Conservation (phyloP, 2,329 filamentous ascomycete species). For the Aureobasidium subglaciale region DNA sequence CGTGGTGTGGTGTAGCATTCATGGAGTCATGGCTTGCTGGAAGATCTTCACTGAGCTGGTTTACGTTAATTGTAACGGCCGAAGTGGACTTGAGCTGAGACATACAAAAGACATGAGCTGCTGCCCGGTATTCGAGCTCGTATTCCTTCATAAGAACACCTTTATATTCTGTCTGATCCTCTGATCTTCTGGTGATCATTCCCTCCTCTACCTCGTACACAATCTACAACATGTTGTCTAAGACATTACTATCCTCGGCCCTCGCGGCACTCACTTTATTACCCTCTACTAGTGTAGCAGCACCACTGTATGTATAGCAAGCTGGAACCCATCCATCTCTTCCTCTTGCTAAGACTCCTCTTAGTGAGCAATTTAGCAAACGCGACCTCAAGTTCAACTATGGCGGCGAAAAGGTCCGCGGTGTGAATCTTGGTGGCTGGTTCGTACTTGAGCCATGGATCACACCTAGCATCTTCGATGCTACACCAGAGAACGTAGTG, state of each 20-base stretch:
- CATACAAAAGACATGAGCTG: neutral
- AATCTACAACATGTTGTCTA: constrained; percentile 9
- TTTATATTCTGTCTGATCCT: neutral
- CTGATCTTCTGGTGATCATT: neutral
- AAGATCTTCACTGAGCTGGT: constrained; percentile 3
- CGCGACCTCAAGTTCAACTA: constrained; percentile 44
- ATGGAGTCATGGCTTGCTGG: neutral
- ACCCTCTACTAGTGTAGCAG: constrained; percentile 2
- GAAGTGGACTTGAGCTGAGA: neutral
- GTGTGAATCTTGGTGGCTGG: constrained; percentile 61
- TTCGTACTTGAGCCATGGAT: constrained; percentile 55
- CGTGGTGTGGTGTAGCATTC: constrained; percentile 8
- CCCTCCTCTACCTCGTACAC: neutral
- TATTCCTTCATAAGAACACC: constrained; percentile 3
- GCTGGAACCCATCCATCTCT: no score
- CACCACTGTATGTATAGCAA: constrained; percentile 2
- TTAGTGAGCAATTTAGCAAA: constrained; percentile 12
- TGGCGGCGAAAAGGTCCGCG: constrained; percentile 49
- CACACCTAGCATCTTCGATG: constrained; percentile 53
- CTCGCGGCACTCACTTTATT: constrained; percentile 10
- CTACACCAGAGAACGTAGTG: constrained; percentile 39
- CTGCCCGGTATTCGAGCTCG: neutral
- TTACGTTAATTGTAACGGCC: neutral
- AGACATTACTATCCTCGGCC: constrained; percentile 13
- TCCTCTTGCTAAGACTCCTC: neutral